Percentiles rank a stretch among this genome's conserved stretches.
phyloP scores from a whole-genome alignment of 2,329 filamentous ascomycete species.

The Botrytis tulipae region DNA sequence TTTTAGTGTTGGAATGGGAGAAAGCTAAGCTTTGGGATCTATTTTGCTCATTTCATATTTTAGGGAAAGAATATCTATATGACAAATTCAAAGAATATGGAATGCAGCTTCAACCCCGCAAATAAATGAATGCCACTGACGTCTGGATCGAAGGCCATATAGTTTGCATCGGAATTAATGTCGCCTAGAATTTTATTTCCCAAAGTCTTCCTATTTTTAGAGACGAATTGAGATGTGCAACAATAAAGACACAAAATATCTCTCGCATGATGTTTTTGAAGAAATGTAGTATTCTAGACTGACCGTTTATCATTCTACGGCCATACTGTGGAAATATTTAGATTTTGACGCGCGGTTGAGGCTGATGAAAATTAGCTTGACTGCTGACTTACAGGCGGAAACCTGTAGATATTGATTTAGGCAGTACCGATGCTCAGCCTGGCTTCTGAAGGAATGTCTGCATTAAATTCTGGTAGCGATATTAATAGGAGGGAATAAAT shows the following conservation, averaged over 20 bases:
- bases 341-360: neutral
- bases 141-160: neutral
- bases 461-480: neutral
- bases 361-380: neutral
- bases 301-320: neutral
- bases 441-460: neutral
- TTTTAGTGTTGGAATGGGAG: neutral
- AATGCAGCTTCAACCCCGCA: neutral
- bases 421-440: neutral
- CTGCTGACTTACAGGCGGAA: neutral
- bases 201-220: neutral
- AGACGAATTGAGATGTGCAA: neutral
- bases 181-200: neutral
- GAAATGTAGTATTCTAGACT: neutral
- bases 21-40: accelerated
- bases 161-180: neutral
- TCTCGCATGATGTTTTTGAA: accelerated
- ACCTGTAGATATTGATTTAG: neutral
- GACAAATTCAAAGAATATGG: accelerated
- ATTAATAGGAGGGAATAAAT: neutral
- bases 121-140: neutral
- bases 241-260: neutral
- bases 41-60: neutral
- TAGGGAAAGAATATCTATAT: neutral
- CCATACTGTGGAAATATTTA: neutral